Evolutionary conservation across 2,329 filamentous ascomycete species (phyloP), one percentile per base, ranked within the genome.

Genomic region (Blastomyces silverae): DNA sequence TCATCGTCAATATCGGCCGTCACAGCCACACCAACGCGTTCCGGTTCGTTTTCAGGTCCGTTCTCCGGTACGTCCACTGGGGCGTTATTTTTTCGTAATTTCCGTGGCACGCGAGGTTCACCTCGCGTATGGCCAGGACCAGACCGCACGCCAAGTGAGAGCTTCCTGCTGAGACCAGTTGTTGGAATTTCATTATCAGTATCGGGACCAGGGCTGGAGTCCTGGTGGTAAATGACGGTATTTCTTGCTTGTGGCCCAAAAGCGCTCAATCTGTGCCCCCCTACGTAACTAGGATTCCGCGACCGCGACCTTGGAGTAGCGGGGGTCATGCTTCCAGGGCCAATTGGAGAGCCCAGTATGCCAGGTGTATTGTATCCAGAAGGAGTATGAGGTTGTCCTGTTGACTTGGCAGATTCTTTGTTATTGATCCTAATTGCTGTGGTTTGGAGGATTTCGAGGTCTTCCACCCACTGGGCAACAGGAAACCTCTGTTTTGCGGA

Each of bases 401-500:
- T 31, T 7, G 58, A 61, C 22, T 61, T 61, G 0, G 50, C 68
- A 17, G 68, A 68, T 64, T 73, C 77, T 70, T 82, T 83, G 68
- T 81, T 75, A 70, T 84, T 81, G 20, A 86, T 79, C 61, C 82
- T 82, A 71, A 88, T 87, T 0, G 85, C 81, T 11, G 82, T 84
- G 17, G 77, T 77, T 70, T 89, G 86, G 22, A 89, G 79, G 52
- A 83, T 84, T 67, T 87, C 85, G 11, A 88, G 76, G 66, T 86
- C 84, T 69, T 87, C 83, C 62, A 87, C 80, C 86, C 86, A 89
- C 70, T 88, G 85, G 3, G 83, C 84, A 17, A 89, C 85, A 20
- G 86, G 86, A 76, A 89, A 89, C 39, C 86, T 81, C 70, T 89
- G 86, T 69, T 85, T 85, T 4, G 84, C 85, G 25, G 85, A 86